phyloP scores from a whole-genome alignment of 2,329 filamentous ascomycete species.

The Hymenotorrendiella dingleyae region DNA sequence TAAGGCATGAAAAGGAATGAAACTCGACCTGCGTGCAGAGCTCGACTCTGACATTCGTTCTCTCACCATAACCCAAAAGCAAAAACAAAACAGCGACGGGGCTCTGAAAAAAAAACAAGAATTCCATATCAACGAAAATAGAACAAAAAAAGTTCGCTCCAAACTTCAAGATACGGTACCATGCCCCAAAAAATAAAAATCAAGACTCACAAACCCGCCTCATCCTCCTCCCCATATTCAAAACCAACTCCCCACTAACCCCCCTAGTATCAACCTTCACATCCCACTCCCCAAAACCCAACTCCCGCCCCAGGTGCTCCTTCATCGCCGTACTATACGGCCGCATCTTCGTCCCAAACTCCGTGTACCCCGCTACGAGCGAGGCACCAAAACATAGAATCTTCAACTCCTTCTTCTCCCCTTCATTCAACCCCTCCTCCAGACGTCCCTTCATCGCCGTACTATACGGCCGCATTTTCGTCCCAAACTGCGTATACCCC shows the following conservation, averaged over 20 bases:
- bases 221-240: conserved; percentile 13
- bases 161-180: no score
- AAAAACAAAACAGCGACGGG: neutral
- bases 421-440: conserved; percentile 37
- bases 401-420: conserved; percentile 7
- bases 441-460: conserved; percentile 41
- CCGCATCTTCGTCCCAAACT: conserved; percentile 37
- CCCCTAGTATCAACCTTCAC: conserved; percentile 17
- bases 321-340: conserved; percentile 48
- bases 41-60: no score
- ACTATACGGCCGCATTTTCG: conserved; percentile 46
- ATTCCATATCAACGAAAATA: neutral
- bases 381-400: conserved; percentile 25
- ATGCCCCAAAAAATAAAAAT: no score
- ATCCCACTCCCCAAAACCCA: neutral
- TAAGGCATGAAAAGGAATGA: no score
- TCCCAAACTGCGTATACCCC: conserved; percentile 45
- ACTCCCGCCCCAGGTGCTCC: neutral
- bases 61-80: no score
- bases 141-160: no score
- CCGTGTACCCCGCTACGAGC: conserved; percentile 51
- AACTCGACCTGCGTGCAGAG: no score
- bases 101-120: neutral
- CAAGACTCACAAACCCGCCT: conserved; percentile 7
- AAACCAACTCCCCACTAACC: conserved; percentile 20